phyloP scores from a whole-genome alignment of 2,329 filamentous ascomycete genomes.

The Botrytis tulipae region DNA sequence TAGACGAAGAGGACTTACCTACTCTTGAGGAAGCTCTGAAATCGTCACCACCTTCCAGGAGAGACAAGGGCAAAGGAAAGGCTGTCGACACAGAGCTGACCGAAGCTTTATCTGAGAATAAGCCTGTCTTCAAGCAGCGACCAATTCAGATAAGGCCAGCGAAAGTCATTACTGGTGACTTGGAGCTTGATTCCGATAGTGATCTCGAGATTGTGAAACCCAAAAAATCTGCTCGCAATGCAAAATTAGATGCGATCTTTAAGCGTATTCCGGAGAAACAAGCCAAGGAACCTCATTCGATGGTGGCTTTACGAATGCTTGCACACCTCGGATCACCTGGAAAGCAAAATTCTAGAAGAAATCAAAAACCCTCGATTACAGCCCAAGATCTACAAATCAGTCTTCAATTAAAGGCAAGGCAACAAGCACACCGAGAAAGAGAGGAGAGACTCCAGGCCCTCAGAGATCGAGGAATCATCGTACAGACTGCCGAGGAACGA shows the following conservation, averaged over 20 bases:
- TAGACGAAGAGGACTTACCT: constrained; percentile 24
- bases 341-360: constrained; percentile 47
- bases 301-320: constrained; percentile 69
- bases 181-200: constrained; percentile 47
- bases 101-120: constrained; percentile 25
- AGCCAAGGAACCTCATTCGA: constrained; percentile 59
- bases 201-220: constrained; percentile 42
- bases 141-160: constrained; percentile 44
- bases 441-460: constrained; percentile 75
- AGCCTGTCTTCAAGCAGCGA: constrained; percentile 31
- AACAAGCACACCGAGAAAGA: constrained; percentile 76
- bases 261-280: constrained; percentile 64
- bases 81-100: constrained; percentile 40
- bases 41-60: constrained; percentile 29
- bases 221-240: constrained; percentile 42
- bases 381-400: constrained; percentile 65
- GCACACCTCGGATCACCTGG: constrained; percentile 68
- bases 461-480: constrained; percentile 72
- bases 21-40: constrained; percentile 27
- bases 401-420: constrained; percentile 69
- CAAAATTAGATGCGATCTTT: constrained; percentile 62
- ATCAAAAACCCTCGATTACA: constrained; percentile 59
- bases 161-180: constrained; percentile 40
- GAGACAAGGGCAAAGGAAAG: constrained; percentile 62
- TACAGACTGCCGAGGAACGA: constrained; percentile 84